Evolutionary conservation across 805 yeast species (phyloP), one percentile per base, ranked within the genome.

Genomic region (Wickerhamomyces xylosicus): DNA sequence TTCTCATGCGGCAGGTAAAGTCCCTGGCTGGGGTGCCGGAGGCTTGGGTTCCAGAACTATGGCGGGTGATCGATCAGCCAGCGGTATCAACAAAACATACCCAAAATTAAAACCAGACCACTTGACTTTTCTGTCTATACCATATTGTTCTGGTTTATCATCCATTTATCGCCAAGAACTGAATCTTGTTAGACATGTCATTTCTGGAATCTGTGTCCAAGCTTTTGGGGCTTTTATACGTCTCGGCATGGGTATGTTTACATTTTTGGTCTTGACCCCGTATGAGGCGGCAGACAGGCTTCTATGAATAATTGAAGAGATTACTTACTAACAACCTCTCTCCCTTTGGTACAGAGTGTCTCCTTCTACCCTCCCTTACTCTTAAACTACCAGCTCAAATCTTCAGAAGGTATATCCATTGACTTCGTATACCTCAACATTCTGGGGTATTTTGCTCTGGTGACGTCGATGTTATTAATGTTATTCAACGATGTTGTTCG

Each of bases 311-410:
- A 13, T 18, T 19, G 14, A 15, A 16, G 18, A 29, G 5, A 18
- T 21, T 7, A 21, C 21, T 35, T 5, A 16, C n/a, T 35, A 13
- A 22, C 31, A 17, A 2, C 9, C 13, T 8, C 4, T 36, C 37
- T 35, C 39, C 40, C 16, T 18, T 29, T 19, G 9, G 11, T 31
- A 4, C 19, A 64, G 72, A 62, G 76, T 14, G 39, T 70, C 1
- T 69, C 78, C 2, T 68, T 67, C 53, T 73, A 73, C 43, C 75
- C 78, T 4, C 68, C 74, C 2, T 38, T 73, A 6, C 31, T 61
- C 7, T 54, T 69, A 8, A 71, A 71, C 43, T 61, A 59, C 46
- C 53, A 46, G 20, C 52, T 62, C 14, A 56, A 52, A 38, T 62
- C 72, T 0, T 57, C 77, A 0, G 71, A 69, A 37, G 76, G 77